These are phyloP conservation scores for Hemerocallis citrina DNA, from an alignment of 106 monocot species.

Conservation along the genomic window DNA sequence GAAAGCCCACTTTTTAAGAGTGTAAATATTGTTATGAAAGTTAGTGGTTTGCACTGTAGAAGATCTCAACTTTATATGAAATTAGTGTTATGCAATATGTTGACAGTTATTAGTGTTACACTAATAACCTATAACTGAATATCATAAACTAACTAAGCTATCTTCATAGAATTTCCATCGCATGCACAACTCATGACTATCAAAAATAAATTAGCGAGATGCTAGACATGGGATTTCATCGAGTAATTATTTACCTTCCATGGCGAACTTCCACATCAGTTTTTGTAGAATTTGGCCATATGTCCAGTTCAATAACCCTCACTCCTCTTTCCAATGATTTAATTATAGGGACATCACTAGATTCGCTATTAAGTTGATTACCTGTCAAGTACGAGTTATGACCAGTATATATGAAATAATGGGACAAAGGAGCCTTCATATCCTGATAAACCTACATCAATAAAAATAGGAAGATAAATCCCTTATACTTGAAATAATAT, in stretches of 20 bases:
- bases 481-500: neutral
- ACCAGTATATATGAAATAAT: constrained; percentile 60
- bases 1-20: no score
- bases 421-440: constrained; percentile 50
- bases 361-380: constrained; percentile 46
- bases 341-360: constrained; percentile 62
- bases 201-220: no score
- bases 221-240: neutral
- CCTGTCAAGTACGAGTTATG: constrained; percentile 63
- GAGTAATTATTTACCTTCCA: constrained; percentile 28
- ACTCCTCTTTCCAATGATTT: constrained; percentile 55
- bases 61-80: no score
- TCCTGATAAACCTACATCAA: constrained; percentile 43
- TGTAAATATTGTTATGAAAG: no score
- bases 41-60: no score
- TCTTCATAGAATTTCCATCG: no score
- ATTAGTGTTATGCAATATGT: no score
- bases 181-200: no score
- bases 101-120: no score
- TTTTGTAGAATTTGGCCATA: constrained; percentile 51
- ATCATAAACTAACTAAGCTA: no score
- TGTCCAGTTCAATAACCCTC: constrained; percentile 58
- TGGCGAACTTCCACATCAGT: constrained; percentile 45
- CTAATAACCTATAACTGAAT: no score
- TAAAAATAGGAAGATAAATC: neutral